A percentile compares a stretch with the other conserved stretches of the same genome.
Evolutionary conservation across 148 eudicot species (phyloP).

Genomic region (Tetragonia tetragonoides): DNA sequence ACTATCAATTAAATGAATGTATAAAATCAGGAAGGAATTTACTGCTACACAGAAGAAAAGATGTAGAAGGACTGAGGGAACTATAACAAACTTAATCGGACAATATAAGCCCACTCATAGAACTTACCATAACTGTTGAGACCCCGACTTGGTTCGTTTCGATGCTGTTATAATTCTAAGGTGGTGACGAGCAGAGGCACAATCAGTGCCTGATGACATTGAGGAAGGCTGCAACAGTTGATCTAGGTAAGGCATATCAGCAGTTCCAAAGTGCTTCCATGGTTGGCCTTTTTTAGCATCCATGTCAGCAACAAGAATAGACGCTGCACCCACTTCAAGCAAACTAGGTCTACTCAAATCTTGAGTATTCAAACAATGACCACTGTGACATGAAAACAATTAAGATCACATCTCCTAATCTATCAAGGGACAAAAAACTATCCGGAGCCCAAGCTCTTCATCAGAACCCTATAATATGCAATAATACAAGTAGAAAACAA

Average conservation of each 20-base stretch:
- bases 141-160: slow-evolving; percentile 74
- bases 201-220: slow-evolving; percentile 69
- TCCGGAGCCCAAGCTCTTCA: slow-evolving; percentile 8
- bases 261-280: slow-evolving; percentile 79
- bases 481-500: background rate
- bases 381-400: slow-evolving; percentile 44
- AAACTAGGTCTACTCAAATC: slow-evolving; percentile 63
- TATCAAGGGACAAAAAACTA: slow-evolving; percentile 3
- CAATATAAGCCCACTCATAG: slow-evolving; percentile 6
- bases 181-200: slow-evolving; percentile 83
- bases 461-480: background rate
- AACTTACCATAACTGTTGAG: slow-evolving; percentile 80
- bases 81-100: slow-evolving; percentile 6
- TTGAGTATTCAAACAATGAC: slow-evolving; percentile 50
- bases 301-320: slow-evolving; percentile 85
- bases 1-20: slow-evolving; percentile 3
- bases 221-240: slow-evolving; percentile 92
- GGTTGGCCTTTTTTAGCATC: slow-evolving; percentile 80
- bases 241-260: slow-evolving; percentile 94
- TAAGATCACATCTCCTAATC: slow-evolving; percentile 20
- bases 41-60: background rate
- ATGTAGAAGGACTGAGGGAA: background rate
- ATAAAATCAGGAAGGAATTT: background rate
- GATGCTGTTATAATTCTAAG: slow-evolving; percentile 90
- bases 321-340: slow-evolving; percentile 96